Evolutionary conservation across 306 rosid genomes (phyloP), one percentile per base, ranked within the genome.

Genomic region (Quercus berberidifolia): DNA sequence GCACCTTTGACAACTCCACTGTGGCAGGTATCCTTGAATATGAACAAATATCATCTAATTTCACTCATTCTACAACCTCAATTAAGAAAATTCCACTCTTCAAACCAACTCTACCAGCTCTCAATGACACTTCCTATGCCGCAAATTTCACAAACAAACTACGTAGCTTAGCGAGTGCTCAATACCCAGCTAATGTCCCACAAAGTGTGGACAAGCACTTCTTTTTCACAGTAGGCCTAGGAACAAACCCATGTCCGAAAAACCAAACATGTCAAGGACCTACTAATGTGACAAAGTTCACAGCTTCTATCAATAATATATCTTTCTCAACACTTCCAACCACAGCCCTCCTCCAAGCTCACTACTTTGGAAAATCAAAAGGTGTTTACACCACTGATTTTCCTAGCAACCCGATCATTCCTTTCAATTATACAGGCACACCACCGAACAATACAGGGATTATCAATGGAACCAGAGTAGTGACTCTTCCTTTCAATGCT

Each of bases 251-350:
- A 4, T 78, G 81, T 19, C 59, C 73, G 0, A 41, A 26, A 23
- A 78, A 78, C 76, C 54, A 78, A 35, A 70, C 76, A 7, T 70
- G 76, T 41, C 76, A 70, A 43, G 76, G 81, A 31, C 81, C 76
- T 63, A 57, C 76, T 63, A 57, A 58, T 6, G 59, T 59, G 21
- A 71, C 82, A 28, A 71, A 33, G 58, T 57, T 70, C 33, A 28
- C 76, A 1, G 76, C 81, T 17, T 70, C 81, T 2, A 41, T 78
- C 14, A 78, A 78, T n/a, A 69, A 78, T 67, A 46, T 78, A 26
- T 78, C 71, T 19, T 71, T 78, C 30, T 1, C 52, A 49, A 10
- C 54, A 43, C 71, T 26, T 1, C 71, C 82, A 11, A 46, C 9
- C 7, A 70, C 33, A 41, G 71, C 76, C 43, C 31, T 78, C 1